Evolutionary conservation across 495 filamentous ascomycete genomes (phyloP).

Genomic region (Penicillium lagena): DNA sequence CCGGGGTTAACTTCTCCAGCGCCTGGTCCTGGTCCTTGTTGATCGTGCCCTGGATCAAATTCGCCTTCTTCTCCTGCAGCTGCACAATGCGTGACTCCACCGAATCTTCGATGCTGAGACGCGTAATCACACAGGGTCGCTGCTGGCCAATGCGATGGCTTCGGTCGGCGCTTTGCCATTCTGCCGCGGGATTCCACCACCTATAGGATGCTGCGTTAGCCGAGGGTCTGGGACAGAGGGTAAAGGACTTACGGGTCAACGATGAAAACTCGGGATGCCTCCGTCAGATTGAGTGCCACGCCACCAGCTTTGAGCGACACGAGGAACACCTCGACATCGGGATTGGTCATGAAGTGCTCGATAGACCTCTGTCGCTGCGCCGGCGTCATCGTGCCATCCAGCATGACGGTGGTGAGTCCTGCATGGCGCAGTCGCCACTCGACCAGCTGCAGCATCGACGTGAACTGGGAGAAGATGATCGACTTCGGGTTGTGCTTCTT

Average conservation of each 20-base stretch:
- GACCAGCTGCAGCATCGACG: slow-evolving; percentile 68
- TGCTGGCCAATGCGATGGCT: slow-evolving; percentile 96
- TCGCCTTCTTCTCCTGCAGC: slow-evolving; percentile 94
- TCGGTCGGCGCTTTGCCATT: slow-evolving; percentile 95
- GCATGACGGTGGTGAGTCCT: slow-evolving; percentile 95
- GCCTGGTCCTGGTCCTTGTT: slow-evolving; percentile 77
- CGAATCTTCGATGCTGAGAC: slow-evolving; percentile 90
- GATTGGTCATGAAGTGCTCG: slow-evolving; percentile 89
- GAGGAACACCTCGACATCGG: slow-evolving; percentile 87
- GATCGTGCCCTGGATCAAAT: slow-evolving; percentile 92
- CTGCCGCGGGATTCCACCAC: slow-evolving; percentile 96
- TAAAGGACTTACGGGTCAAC: slow-evolving; percentile 71
- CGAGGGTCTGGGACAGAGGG: not conserved
- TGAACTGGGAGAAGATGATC: slow-evolving; percentile 69
- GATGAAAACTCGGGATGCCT: slow-evolving; percentile 90
- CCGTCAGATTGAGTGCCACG: slow-evolving; percentile 90
- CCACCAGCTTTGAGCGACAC: slow-evolving; percentile 94
- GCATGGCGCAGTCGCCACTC: slow-evolving; percentile 94
- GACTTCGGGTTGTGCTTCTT: slow-evolving; percentile 91
- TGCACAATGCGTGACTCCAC: slow-evolving; percentile 92
- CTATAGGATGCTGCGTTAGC: slow-evolving; percentile 31
- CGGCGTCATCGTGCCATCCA: slow-evolving; percentile 93
- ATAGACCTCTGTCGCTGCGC: slow-evolving; percentile 88
- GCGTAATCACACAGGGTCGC: slow-evolving; percentile 87
- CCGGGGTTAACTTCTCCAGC: slow-evolving; percentile 80